These are phyloP conservation scores for Lachnellula occidentalis DNA, from an alignment of 2,329 filamentous ascomycete species.

Conservation along the genomic window DNA sequence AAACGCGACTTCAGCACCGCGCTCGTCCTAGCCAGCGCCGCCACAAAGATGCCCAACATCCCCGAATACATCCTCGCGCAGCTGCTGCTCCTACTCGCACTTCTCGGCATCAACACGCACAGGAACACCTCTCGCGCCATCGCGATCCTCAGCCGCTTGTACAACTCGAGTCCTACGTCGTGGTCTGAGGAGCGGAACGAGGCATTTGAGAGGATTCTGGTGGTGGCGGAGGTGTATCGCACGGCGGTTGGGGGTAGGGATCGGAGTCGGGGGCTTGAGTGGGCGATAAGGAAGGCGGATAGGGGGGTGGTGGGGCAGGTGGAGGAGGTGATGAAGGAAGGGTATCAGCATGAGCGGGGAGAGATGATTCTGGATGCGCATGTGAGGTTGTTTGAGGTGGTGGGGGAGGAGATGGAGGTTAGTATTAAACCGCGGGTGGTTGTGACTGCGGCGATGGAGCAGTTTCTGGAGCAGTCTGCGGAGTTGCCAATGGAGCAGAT, in stretches of 20 bases:
- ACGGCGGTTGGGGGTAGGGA: not conserved
- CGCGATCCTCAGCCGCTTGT: not conserved
- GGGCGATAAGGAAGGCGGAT: not conserved
- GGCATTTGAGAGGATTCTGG: not conserved
- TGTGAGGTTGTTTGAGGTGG: not conserved
- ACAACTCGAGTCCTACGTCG: not conserved
- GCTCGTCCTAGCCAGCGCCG: not conserved
- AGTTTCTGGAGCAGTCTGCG: too few relatives aligned
- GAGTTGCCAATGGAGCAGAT: too few relatives aligned
- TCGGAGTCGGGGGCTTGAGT: not conserved
- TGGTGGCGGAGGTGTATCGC: not conserved
- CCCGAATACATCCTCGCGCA: not conserved
- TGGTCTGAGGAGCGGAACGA: not conserved
- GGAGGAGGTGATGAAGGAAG: not conserved
- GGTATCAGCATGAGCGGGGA: not conserved
- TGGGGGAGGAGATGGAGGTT: not conserved
- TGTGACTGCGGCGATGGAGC: too few relatives aligned
- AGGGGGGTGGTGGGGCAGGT: not conserved
- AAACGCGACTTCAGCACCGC: not conserved
- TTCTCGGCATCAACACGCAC: not conserved
- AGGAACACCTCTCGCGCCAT: not conserved
- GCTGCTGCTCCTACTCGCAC: not conserved
- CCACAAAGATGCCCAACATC: not conserved
- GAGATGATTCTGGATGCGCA: not conserved
- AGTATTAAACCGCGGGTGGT: not conserved